Percentiles rank a stretch among this genome's conserved stretches.
Conservation (phyloP, 352 stramenopile species). For the Stramenopiles sp. region DNA sequence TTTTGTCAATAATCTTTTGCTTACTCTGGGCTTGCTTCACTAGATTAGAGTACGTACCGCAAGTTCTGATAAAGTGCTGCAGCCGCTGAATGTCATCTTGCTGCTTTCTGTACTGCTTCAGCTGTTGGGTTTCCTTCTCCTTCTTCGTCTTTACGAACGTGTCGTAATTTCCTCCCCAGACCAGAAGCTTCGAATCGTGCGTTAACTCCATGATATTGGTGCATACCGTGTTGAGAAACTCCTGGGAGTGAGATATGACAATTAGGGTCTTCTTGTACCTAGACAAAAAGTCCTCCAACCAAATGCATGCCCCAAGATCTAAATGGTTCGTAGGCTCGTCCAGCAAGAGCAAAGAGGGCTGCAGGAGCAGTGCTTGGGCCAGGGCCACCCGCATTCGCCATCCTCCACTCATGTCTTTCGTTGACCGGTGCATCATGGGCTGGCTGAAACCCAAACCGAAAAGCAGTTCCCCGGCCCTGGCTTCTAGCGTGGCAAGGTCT, state of each 20-base stretch:
- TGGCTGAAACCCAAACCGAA: constrained; percentile 82
- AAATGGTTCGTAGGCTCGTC: constrained; percentile 86
- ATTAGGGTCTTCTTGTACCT: constrained; percentile 91
- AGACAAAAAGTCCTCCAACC: constrained; percentile 90
- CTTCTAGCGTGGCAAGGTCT: constrained; percentile 73
- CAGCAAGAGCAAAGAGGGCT: constrained; percentile 73
- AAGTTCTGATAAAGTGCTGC: constrained; percentile 27
- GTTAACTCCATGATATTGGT: constrained; percentile 93
- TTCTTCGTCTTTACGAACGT: constrained; percentile 83
- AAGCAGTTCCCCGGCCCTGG: constrained; percentile 75
- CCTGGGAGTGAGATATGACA: constrained; percentile 90
- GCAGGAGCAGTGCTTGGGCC: constrained; percentile 86
- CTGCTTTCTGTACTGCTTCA: constrained; percentile 59
- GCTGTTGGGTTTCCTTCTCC: constrained; percentile 93
- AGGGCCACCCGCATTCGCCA: constrained; percentile 90
- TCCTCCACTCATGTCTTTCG: constrained; percentile 73
- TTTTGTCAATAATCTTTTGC: background rate
- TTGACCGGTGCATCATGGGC: constrained; percentile 79
- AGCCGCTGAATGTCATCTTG: constrained; percentile 27
- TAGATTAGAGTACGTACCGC: constrained; percentile 28
- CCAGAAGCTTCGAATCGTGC: constrained; percentile 75
- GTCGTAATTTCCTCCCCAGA: constrained; percentile 96
- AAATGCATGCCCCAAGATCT: constrained; percentile 94
- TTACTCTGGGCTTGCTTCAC: constrained; percentile 26
- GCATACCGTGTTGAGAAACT: constrained; percentile 95